These are phyloP conservation scores for Salvia rosmarinus DNA, from an alignment of 257 asterid genomes.

Conservation along the genomic window DNA sequence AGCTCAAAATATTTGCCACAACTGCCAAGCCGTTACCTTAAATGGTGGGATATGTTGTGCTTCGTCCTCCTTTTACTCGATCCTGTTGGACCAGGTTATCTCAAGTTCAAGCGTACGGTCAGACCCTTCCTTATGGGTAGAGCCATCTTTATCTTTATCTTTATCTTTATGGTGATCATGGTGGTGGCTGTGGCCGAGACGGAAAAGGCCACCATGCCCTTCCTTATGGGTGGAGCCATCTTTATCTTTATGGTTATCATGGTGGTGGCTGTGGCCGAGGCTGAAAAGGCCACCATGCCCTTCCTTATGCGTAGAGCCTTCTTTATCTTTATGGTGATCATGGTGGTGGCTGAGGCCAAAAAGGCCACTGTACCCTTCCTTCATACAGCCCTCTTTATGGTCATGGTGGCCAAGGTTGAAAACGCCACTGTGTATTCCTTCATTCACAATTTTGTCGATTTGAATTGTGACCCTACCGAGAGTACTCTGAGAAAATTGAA, in stretches of 20 bases:
- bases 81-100: slow-evolving; percentile 30
- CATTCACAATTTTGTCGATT: slow-evolving; percentile 76
- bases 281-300: too few relatives aligned
- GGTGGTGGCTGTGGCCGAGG: neutral
- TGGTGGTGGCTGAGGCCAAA: neutral
- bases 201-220: neutral
- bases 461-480: slow-evolving; percentile 75
- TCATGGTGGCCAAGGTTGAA: slow-evolving; percentile 59
- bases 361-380: too few relatives aligned
- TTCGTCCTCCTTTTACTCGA: neutral
- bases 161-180: neutral
- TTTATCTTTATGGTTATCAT: slow-evolving; percentile 39
- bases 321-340: too few relatives aligned
- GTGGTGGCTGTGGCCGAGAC: neutral
- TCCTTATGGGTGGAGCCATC: neutral
- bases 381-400: too few relatives aligned
- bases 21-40: slow-evolving; percentile 26
- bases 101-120: slow-evolving; percentile 70
- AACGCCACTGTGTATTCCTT: slow-evolving; percentile 68
- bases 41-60: slow-evolving; percentile 20
- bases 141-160: slow-evolving; percentile 45
- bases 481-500: slow-evolving; percentile 54
- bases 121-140: slow-evolving; percentile 15
- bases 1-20: slow-evolving; percentile 14
- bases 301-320: too few relatives aligned